These are phyloP conservation scores for Venturia aucupariae DNA, from an alignment of 2,329 filamentous ascomycete species.

Conservation along the genomic window DNA sequence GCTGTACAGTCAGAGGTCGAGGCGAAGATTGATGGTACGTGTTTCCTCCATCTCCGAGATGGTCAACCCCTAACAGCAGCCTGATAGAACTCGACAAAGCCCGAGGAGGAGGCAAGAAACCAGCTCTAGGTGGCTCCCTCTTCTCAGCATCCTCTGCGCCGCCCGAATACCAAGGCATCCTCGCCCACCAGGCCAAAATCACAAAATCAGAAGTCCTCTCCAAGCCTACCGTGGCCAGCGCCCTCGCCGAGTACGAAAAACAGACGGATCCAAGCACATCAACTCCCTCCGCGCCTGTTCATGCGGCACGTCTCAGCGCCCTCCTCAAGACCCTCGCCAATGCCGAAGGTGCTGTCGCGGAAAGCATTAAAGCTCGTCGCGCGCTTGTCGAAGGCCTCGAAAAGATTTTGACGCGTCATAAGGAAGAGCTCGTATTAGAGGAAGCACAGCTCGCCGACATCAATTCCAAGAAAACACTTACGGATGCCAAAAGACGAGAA, in stretches of 20 bases:
- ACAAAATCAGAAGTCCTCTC: constrained; percentile 62
- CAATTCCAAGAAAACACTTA: constrained; percentile 55
- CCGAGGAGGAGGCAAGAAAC: constrained; percentile 43
- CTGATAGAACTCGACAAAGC: constrained; percentile 46
- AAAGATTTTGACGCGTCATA: constrained; percentile 68
- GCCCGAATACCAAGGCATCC: constrained; percentile 66
- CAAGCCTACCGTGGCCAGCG: constrained; percentile 57
- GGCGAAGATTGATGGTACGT: constrained; percentile 63
- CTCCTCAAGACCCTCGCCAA: constrained; percentile 82
- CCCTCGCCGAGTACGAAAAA: constrained; percentile 76
- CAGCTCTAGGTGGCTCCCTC: constrained; percentile 57
- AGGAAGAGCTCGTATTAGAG: constrained; percentile 59
- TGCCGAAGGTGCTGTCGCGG: constrained; percentile 80
- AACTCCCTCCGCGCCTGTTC: constrained; percentile 75
- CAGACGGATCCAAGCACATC: constrained; percentile 61
- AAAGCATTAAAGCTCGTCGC: constrained; percentile 77
- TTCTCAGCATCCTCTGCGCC: constrained; percentile 57
- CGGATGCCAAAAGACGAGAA: constrained; percentile 74
- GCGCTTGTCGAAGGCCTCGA: constrained; percentile 72
- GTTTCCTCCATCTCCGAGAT: not conserved
- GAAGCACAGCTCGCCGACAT: constrained; percentile 57
- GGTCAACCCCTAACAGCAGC: not conserved
- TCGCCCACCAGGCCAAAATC: constrained; percentile 62
- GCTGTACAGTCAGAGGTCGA: constrained; percentile 77
- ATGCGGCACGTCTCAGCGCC: constrained; percentile 79